A percentile compares a stretch with the other conserved stretches of the same genome.
These are phyloP conservation scores for Sergeia podlipaevii DNA, from an alignment of 208 protist species.

Conservation along the genomic window DNA sequence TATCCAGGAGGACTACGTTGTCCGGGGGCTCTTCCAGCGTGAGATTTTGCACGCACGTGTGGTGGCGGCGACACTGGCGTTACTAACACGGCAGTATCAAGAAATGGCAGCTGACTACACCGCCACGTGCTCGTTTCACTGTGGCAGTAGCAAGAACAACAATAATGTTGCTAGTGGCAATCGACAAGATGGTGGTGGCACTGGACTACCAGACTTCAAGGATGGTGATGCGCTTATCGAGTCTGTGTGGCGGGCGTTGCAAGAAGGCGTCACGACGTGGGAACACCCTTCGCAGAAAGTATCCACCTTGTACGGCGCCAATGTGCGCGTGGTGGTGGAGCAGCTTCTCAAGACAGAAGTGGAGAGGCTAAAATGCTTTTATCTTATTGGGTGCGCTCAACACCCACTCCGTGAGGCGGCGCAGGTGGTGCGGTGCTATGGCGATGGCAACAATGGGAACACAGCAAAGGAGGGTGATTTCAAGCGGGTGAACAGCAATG, in stretches of 20 bases:
- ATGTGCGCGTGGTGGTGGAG: slow-evolving; percentile 57
- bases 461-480: too few species aligned
- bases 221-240: slow-evolving; percentile 71
- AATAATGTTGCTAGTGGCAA: neutral
- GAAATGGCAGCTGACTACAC: slow-evolving; percentile 44
- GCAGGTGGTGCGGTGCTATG: too few species aligned
- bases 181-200: slow-evolving; percentile 13
- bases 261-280: slow-evolving; percentile 23
- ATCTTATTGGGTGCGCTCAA: too few species aligned
- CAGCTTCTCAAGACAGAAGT: slow-evolving; percentile 61
- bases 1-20: slow-evolving; percentile 72
- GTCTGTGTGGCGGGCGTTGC: slow-evolving; percentile 66
- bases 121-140: slow-evolving; percentile 5
- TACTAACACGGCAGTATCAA: slow-evolving; percentile 75
- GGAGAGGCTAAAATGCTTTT: slow-evolving; percentile 63
- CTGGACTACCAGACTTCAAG: slow-evolving; percentile 41
- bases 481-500: too few species aligned
- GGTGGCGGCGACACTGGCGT: slow-evolving; percentile 55
- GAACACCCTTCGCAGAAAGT: too few species aligned
- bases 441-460: too few species aligned
- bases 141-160: neutral
- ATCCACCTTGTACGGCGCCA: slow-evolving; percentile 46
- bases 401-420: too few species aligned
- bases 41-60: slow-evolving; percentile 74
- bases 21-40: slow-evolving; percentile 68